These are phyloP conservation scores for Scalesia atractyloides DNA, from an alignment of 129 eudicot species.

Conservation along the genomic window DNA sequence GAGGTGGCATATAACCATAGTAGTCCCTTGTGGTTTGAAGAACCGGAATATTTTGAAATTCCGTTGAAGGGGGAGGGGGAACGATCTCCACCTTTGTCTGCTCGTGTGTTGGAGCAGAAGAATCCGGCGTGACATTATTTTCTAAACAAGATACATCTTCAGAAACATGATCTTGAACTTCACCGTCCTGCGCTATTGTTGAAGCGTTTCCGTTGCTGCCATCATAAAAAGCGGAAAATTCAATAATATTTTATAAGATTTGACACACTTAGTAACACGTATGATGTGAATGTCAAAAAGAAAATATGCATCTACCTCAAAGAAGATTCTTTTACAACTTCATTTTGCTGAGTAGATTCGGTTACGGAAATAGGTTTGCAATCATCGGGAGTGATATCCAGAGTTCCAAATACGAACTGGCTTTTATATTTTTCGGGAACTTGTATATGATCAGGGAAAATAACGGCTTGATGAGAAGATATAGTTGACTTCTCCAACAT, in stretches of 20 bases:
- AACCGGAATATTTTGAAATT: conserved; percentile 42
- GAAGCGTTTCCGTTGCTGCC: conserved; percentile 48
- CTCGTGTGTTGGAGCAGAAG: conserved; percentile 38
- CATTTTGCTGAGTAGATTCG: conserved; percentile 28
- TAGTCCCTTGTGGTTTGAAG: conserved; percentile 49
- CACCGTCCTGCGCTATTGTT: conserved; percentile 36
- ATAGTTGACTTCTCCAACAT: conserved; percentile 44
- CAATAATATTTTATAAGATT: background rate
- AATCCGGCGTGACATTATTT: conserved; percentile 35
- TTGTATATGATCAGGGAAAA: conserved; percentile 67
- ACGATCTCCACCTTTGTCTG: conserved; percentile 46
- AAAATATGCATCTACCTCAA: conserved; percentile 33
- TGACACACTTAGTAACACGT: too few relatives aligned
- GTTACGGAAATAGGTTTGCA: conserved; percentile 27
- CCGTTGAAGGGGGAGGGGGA: conserved; percentile 32
- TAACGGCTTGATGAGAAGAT: conserved; percentile 49
- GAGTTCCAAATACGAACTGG: conserved; percentile 65
- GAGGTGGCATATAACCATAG: conserved; percentile 50
- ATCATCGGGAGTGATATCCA: conserved; percentile 42
- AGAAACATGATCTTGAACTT: conserved; percentile 32
- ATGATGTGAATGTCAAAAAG: background rate
- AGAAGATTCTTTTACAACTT: conserved; percentile 38
- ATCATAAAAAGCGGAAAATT: background rate
- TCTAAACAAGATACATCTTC: conserved; percentile 25
- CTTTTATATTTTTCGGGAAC: conserved; percentile 58